Conservation (phyloP, 768 basidiomycete species). For the Trametes elegans region DNA sequence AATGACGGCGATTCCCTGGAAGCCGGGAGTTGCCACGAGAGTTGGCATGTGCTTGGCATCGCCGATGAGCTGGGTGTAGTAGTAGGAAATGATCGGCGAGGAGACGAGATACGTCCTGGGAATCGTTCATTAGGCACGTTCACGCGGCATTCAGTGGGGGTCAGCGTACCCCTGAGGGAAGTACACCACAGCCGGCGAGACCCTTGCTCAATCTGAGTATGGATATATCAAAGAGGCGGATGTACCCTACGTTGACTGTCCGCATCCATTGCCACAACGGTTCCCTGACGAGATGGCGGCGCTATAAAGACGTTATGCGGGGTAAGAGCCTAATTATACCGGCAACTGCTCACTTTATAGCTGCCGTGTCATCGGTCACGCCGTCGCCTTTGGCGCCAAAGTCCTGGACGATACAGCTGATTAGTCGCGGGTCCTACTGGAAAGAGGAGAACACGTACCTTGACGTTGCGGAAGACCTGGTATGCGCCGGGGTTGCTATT, state of each 20-base stretch:
- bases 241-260: conserved; percentile 48
- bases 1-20: conserved; percentile 71
- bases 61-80: conserved; percentile 77
- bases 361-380: conserved; percentile 68
- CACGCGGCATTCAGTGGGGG: not conserved
- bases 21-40: conserved; percentile 56
- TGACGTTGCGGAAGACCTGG: conserved; percentile 75
- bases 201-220: conserved; percentile 11
- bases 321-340: not conserved
- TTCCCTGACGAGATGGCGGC: conserved; percentile 59
- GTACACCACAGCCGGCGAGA: conserved; percentile 70
- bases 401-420: conserved; percentile 22
- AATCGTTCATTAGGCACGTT: not conserved
- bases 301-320: conserved; percentile 33
- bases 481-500: conserved; percentile 54
- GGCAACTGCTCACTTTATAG: conserved; percentile 56
- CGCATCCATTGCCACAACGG: conserved; percentile 59
- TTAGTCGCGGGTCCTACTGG: not conserved
- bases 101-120: conserved; percentile 66
- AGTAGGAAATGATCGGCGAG: conserved; percentile 55
- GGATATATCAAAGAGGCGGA: not conserved
- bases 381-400: conserved; percentile 59
- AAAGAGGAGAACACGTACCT: conserved; percentile 25
- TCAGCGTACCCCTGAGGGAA: conserved; percentile 62
- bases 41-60: conserved; percentile 69